Evolutionary conservation across 2,329 filamentous ascomycete species (phyloP), one percentile per base, ranked within the genome.

Genomic region (Calonectria leucothoes): DNA sequence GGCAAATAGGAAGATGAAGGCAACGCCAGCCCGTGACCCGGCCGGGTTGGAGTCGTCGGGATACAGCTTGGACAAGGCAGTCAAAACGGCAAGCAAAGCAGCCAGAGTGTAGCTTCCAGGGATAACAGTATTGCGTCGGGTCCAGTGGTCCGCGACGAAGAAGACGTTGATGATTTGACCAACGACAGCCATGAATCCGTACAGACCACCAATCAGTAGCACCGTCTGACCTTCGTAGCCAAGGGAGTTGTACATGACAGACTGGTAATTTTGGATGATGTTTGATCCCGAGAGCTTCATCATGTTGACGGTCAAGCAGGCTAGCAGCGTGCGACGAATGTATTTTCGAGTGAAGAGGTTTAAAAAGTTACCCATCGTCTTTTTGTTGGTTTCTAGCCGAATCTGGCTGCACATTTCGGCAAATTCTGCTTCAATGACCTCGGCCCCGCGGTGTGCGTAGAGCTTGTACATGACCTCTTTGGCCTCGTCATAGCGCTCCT

Each of bases 161-260:
- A 81, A 75, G 10, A 83, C 68, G 52, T 82, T 82, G 65, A 84
- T 81, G 25, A 82, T 74, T 69, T 84, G 82, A 8, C 81, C 82
- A 6, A 82, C 69, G 6, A 83, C 72, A 3, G 78, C 82, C 81
- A 83, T 83, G 33, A 83, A 78, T 12, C 82, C 82, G 52, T 84
- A 84, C 33, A 86, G 85, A n/a, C 86, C 88, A 66, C 87, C 86
- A 39, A 88, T 89, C 23, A 89, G 82, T 10, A 89, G 83, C 33
- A 87, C 85, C 8, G 85, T 84, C 73, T 85, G 85, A 77, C 87
- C 87, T 70, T 87, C 86, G 29, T 88, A 87, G 74, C 86, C 87
- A 65, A 89, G 83, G 45, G 87, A 83, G 74, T 86, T 84, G 65
- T 85, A 84, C 70, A 83, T 74, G 33, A 84, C 74, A 0, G 74